phyloP scores from a whole-genome alignment of 2,329 filamentous ascomycete species.

The Ascochyta pisi region DNA sequence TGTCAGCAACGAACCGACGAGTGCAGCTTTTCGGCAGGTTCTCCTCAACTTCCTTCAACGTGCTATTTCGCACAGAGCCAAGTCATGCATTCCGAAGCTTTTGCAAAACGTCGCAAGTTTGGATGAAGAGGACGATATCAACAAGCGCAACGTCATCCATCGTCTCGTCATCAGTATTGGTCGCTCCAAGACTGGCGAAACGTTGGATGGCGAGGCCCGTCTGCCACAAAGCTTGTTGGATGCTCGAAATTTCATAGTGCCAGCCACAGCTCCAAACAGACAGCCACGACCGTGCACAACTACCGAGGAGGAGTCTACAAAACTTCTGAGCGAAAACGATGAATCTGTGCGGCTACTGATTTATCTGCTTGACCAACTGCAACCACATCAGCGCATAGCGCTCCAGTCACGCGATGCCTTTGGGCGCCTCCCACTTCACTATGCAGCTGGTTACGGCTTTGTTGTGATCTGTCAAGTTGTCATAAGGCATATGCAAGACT shows the following conservation, averaged over 20 bases:
- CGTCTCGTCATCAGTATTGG: constrained; percentile 91
- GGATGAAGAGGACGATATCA: constrained; percentile 90
- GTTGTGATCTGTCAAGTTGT: constrained; percentile 88
- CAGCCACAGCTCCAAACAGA: constrained; percentile 72
- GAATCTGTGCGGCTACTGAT: constrained; percentile 73
- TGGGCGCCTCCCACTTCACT: constrained; percentile 86
- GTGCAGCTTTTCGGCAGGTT: constrained; percentile 66
- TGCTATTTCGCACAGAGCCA: constrained; percentile 73
- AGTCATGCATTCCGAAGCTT: constrained; percentile 73
- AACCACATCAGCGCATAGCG: constrained; percentile 69
- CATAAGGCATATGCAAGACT: constrained; percentile 86
- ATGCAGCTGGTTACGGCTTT: constrained; percentile 93
- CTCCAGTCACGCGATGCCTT: constrained; percentile 76
- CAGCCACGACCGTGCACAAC: constrained; percentile 68
- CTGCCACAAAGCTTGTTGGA: constrained; percentile 60
- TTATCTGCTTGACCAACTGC: constrained; percentile 72
- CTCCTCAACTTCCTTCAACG: constrained; percentile 81
- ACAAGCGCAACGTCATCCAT: constrained; percentile 91
- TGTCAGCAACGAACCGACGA: constrained; percentile 57
- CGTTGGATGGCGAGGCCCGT: constrained; percentile 57
- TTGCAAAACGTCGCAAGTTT: constrained; percentile 73
- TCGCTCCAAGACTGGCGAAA: constrained; percentile 68
- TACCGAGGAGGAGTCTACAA: constrained; percentile 68
- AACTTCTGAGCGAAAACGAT: constrained; percentile 72
- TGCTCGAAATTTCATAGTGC: constrained; percentile 77